phyloP scores from a whole-genome alignment of 306 rosid species.

The Crotalaria pallida region DNA sequence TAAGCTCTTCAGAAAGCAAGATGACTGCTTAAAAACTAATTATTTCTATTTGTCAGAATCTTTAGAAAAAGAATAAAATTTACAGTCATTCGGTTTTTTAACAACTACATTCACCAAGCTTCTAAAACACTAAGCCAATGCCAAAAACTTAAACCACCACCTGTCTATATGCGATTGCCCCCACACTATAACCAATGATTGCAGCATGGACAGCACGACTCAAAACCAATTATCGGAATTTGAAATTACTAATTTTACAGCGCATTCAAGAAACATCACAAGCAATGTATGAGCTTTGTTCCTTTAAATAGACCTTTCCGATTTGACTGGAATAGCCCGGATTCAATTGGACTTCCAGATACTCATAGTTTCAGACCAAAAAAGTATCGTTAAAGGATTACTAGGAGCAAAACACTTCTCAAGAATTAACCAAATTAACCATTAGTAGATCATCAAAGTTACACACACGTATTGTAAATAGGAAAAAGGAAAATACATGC shows the following conservation, averaged over 20 bases:
- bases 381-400: neutral
- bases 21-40: too few relatives aligned
- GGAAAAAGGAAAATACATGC: neutral
- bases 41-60: too few relatives aligned
- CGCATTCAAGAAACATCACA: slow-evolving; percentile 5
- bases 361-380: too few relatives aligned
- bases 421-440: neutral
- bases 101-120: neutral
- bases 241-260: slow-evolving; percentile 3
- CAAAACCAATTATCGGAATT: neutral
- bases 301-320: too few relatives aligned
- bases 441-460: neutral
- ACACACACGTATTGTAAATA: slow-evolving; percentile 9
- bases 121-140: neutral
- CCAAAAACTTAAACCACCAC: neutral
- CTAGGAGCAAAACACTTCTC: neutral
- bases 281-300: too few relatives aligned
- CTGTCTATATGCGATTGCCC: neutral
- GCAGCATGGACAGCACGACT: neutral
- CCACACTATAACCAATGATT: slow-evolving; percentile 1
- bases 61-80: too few relatives aligned
- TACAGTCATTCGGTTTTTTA: too few relatives aligned
- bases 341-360: too few relatives aligned
- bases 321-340: too few relatives aligned
- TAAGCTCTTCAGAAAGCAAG: neutral